Conservation (phyloP, 2,329 filamentous ascomycete genomes). For the Gremmenia infestans region DNA sequence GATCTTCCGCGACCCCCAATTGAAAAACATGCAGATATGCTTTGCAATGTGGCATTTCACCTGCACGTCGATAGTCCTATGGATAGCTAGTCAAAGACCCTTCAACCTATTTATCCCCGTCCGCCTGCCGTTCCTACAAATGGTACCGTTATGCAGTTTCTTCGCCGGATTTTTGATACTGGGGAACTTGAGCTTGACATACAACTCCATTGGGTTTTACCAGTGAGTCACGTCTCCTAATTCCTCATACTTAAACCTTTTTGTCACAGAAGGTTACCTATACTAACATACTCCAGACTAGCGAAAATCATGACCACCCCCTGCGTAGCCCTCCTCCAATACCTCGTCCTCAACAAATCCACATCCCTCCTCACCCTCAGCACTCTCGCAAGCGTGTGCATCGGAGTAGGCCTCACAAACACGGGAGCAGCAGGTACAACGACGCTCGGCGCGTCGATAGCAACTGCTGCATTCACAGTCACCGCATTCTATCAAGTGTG, state of each 20-base stretch:
- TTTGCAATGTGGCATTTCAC: slow-evolving; percentile 45
- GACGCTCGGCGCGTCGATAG: slow-evolving; percentile 38
- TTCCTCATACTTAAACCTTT: no score
- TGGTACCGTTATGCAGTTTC: slow-evolving; percentile 42
- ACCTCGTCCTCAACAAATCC: slow-evolving; percentile 38
- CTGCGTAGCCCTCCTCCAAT: slow-evolving; percentile 41
- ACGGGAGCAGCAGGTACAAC: slow-evolving; percentile 35
- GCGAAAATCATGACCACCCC: slow-evolving; percentile 45
- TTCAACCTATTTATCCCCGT: slow-evolving; percentile 42
- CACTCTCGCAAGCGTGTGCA: slow-evolving; percentile 38
- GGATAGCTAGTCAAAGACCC: slow-evolving; percentile 36
- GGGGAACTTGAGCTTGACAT: slow-evolving; percentile 41
- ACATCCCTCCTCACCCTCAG: slow-evolving; percentile 37
- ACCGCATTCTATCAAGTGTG: slow-evolving; percentile 44
- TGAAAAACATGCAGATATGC: slow-evolving; percentile 40
- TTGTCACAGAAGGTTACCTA: background rate
- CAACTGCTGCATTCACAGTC: slow-evolving; percentile 38
- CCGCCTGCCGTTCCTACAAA: slow-evolving; percentile 38
- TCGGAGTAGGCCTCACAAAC: slow-evolving; percentile 41
- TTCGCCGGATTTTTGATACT: slow-evolving; percentile 43
- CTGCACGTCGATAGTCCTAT: slow-evolving; percentile 40
- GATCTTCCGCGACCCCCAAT: slow-evolving; percentile 39
- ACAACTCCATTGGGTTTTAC: slow-evolving; percentile 43
- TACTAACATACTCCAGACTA: slow-evolving; percentile 23
- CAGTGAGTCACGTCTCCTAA: slow-evolving; percentile 25